Evolutionary conservation across 2,329 filamentous ascomycete genomes (phyloP).

Genomic region (Ascochyta clinopodiicola): DNA sequence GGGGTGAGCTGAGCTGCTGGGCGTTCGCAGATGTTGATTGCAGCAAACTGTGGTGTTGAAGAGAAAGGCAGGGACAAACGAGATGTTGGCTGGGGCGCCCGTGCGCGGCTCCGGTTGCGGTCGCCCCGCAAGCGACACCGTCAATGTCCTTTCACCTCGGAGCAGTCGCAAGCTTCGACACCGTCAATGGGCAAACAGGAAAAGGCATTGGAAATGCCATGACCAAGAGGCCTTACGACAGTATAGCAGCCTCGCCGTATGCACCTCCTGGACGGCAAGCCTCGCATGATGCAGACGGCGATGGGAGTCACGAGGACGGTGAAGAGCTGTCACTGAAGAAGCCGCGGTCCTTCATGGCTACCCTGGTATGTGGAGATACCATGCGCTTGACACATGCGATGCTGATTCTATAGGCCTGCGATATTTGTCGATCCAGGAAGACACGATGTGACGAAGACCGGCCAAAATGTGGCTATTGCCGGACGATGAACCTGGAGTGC

Average conservation of each 20-base stretch:
- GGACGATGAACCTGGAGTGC: slow-evolving; percentile 57
- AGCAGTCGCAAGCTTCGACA: not conserved
- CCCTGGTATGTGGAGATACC: slow-evolving; percentile 28
- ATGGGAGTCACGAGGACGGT: slow-evolving; percentile 32
- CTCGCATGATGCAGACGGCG: slow-evolving; percentile 30
- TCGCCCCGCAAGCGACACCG: slow-evolving; percentile 8
- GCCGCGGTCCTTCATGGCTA: slow-evolving; percentile 46
- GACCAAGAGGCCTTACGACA: slow-evolving; percentile 44
- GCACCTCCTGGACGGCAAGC: slow-evolving; percentile 23
- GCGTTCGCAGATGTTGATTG: not conserved
- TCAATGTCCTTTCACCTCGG: slow-evolving; percentile 2
- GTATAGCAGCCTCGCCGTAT: slow-evolving; percentile 27
- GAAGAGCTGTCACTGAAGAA: slow-evolving; percentile 41
- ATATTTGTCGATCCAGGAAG: slow-evolving; percentile 61
- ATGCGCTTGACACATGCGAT: not conserved
- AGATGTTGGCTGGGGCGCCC: not conserved
- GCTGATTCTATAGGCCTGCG: slow-evolving; percentile 55
- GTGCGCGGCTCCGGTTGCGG: slow-evolving; percentile 3
- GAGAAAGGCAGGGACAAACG: not conserved
- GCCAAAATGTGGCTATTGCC: slow-evolving; percentile 60
- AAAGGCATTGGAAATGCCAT: slow-evolving; percentile 36
- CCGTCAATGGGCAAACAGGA: slow-evolving; percentile 1
- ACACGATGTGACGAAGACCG: slow-evolving; percentile 63
- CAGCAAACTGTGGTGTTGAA: not conserved
- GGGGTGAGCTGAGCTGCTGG: not conserved